Evolutionary conservation across 306 rosid genomes (phyloP).

Genomic region (Geum urbanum): DNA sequence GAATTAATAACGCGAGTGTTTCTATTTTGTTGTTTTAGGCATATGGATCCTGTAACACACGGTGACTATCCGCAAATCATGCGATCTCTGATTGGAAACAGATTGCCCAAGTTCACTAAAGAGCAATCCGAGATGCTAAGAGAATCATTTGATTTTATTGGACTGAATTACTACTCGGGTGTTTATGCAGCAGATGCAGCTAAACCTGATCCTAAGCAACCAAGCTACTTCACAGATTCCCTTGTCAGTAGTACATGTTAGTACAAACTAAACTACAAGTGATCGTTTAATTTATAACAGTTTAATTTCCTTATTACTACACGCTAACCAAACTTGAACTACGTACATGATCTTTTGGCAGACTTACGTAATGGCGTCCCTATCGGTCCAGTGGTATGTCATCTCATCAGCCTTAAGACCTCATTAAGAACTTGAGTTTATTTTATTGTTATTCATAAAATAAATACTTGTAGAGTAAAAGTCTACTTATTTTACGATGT

Average conservation of each 20-base stretch:
- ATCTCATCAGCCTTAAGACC: background rate
- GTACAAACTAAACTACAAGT: background rate
- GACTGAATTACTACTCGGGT: slow-evolving; percentile 51
- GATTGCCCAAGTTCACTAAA: slow-evolving; percentile 49
- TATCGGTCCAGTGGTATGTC: slow-evolving; percentile 36
- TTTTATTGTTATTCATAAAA: no score
- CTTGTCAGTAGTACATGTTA: slow-evolving; percentile 33
- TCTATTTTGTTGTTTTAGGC: slow-evolving; percentile 25
- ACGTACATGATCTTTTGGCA: slow-evolving; percentile 6
- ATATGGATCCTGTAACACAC: slow-evolving; percentile 42
- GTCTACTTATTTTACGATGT: no score
- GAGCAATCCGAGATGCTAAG: slow-evolving; percentile 39
- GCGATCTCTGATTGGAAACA: slow-evolving; percentile 36
- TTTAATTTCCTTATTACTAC: background rate
- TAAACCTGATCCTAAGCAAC: background rate
- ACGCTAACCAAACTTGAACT: background rate
- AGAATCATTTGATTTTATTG: slow-evolving; percentile 59
- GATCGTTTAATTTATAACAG: no score
- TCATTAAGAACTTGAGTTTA: background rate
- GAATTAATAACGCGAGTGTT: no score
- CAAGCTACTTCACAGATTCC: slow-evolving; percentile 31
- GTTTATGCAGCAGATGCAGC: slow-evolving; percentile 33
- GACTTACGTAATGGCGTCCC: slow-evolving; percentile 31
- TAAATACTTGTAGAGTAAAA: no score
- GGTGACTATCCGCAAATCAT: slow-evolving; percentile 59